Conservation (phyloP, 2,329 filamentous ascomycete species). For the Aureobasidium sp. region DNA sequence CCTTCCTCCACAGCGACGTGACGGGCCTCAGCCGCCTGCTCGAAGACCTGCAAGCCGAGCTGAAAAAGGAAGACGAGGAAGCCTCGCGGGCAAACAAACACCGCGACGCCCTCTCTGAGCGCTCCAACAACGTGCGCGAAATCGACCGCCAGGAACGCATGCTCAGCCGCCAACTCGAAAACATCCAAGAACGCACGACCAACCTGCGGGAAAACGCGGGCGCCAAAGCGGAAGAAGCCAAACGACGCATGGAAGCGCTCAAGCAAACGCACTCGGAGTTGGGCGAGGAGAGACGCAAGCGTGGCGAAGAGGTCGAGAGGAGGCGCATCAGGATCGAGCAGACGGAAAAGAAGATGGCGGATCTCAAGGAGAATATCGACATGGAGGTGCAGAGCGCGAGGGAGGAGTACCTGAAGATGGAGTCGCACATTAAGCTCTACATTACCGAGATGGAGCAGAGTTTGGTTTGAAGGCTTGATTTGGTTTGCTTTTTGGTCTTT, state of each 20-base stretch:
- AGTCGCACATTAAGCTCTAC: constrained; percentile 93
- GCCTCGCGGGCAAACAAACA: constrained; percentile 70
- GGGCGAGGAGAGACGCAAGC: constrained; percentile 75
- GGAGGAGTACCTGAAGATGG: constrained; percentile 95
- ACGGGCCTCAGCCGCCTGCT: constrained; percentile 80
- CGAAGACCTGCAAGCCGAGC: constrained; percentile 75
- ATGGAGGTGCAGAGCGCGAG: constrained; percentile 83
- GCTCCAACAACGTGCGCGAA: constrained; percentile 81
- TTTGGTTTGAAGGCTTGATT: constrained; percentile 32
- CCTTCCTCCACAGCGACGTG: constrained; percentile 75
- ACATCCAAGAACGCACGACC: constrained; percentile 80
- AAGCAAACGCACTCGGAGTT: constrained; percentile 69
- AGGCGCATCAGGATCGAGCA: constrained; percentile 91
- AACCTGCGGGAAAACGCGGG: constrained; percentile 71
- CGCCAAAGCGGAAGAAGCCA: constrained; percentile 71
- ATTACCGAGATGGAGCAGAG: constrained; percentile 98
- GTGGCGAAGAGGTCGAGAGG: constrained; percentile 85
- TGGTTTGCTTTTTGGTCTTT: not conserved
- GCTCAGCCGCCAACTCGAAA: constrained; percentile 71
- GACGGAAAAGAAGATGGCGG: constrained; percentile 99
- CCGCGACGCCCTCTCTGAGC: constrained; percentile 76
- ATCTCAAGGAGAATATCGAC: constrained; percentile 95
- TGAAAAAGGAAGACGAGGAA: constrained; percentile 87
- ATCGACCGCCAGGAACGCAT: constrained; percentile 82
- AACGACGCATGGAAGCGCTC: constrained; percentile 84